phyloP scores from a whole-genome alignment of 2,329 filamentous ascomycete genomes.

The Coniochaeta prunicola region DNA sequence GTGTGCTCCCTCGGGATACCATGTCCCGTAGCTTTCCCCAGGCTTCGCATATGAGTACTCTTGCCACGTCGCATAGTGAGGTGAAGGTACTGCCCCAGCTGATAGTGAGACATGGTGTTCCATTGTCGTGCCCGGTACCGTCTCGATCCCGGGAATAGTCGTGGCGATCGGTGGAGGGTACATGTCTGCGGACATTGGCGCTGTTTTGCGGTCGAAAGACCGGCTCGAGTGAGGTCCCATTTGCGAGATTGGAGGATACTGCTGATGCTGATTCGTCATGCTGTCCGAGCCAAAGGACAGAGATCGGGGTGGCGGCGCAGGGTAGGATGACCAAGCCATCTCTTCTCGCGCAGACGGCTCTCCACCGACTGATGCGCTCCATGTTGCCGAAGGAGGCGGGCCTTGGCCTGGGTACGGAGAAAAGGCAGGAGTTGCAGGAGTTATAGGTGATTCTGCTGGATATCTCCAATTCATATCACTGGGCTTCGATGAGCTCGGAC shows the following conservation, averaged over 20 bases:
- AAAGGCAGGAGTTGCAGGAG: slow-evolving; percentile 39
- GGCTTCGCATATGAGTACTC: slow-evolving; percentile 35
- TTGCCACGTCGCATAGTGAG: slow-evolving; percentile 36
- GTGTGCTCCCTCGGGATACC: slow-evolving; percentile 24
- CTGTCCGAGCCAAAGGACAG: slow-evolving; percentile 41
- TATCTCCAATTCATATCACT: slow-evolving; percentile 44
- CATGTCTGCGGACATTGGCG: slow-evolving; percentile 16
- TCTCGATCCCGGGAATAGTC: slow-evolving; percentile 27
- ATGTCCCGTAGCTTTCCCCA: slow-evolving; percentile 29
- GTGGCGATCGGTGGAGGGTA: slow-evolving; percentile 33
- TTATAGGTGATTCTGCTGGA: slow-evolving; percentile 41
- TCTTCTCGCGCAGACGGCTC: slow-evolving; percentile 35
- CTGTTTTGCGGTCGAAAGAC: slow-evolving; percentile 36
- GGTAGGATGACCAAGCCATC: slow-evolving; percentile 35
- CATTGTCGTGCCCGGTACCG: slow-evolving; percentile 24
- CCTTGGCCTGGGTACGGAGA: slow-evolving; percentile 39
- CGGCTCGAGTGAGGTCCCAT: slow-evolving; percentile 18
- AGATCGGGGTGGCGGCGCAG: slow-evolving; percentile 33
- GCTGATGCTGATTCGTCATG: slow-evolving; percentile 25
- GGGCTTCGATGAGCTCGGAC: slow-evolving; percentile 31
- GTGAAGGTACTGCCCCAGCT: slow-evolving; percentile 26
- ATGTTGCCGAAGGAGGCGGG: slow-evolving; percentile 29
- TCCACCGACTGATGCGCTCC: slow-evolving; percentile 29
- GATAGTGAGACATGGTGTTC: slow-evolving; percentile 29
- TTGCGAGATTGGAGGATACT: slow-evolving; percentile 33